Base-by-base conservation (phyloP, 768 basidiomycete species). In the Daedalea quercina region DNA sequence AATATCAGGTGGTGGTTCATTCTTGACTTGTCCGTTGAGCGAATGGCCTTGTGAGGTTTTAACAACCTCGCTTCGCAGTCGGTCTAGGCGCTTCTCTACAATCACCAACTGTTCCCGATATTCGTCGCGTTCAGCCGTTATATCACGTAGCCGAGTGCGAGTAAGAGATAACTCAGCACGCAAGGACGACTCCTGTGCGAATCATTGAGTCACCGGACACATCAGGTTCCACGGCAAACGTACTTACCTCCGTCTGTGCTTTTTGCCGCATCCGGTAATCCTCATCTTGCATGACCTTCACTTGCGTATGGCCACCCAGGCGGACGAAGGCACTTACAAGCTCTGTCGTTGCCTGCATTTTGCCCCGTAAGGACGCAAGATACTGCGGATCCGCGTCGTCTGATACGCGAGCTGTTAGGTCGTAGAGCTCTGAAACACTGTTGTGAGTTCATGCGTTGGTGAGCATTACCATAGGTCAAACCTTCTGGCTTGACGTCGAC, bases 1-100 rank as follows among this genome's bases (percentile, higher is more conserved):
- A 69, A 72, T 73, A 60, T 65, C 66, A 65, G 69, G 72, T 57
- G 73, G 68, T 69, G 74, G 77, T 74, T 78, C 78, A 66, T 69
- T 55, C 46, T 65, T 69, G 40, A 57, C 48, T 6, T 64, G 61
- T 23, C 60, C 65, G 40, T 71, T 54, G 22, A 33, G 44, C 12
- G 53, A 53, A 26, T 63, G 59, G 42, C 48, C 19, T 41, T 59
- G 47, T 35, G 56, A 11, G 4, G 53, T 31, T 8, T 55, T 48
- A 1, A 63, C 45, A 12, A 60, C 51, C 49, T 59, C 64, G 49
- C 64, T 64, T 37, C 62, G 60, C 3, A 65, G 44, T 11, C 65
- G 62, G 46, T 67, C 65, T 44, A 57, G 41, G 1, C 61, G 61
- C 44, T 55, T 63, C 56, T 67, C 62, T 17, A 63, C 61, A 15